Evolutionary conservation across 441 rosid species (phyloP), one percentile per base, ranked within the genome.

Genomic region (Populus tomentosa): DNA sequence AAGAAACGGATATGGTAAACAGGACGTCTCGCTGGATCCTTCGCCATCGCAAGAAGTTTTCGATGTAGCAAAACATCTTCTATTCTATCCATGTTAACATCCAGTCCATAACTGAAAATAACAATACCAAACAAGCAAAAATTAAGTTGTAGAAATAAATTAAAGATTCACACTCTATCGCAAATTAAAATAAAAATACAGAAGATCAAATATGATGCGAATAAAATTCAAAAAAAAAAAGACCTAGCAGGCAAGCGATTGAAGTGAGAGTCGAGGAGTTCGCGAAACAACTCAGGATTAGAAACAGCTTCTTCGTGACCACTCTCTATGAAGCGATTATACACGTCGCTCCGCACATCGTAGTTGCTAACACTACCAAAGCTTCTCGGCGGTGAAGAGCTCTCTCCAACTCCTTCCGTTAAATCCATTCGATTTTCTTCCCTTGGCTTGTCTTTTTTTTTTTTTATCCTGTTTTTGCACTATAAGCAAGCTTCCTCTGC

Each of bases 311-410:
- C 91, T 38, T 83, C 81, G 73, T 84, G 80, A 16, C 90, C 88
- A 69, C 70, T 81, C 83, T 90, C 93, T 13, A 90, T 32, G 75
- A 92, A 81, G 26, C 92, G 90, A 79, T 85, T 81, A 78, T 70
- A 89, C 72, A 90, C 92, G 40, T 92, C 92, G 79, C 33, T 84
- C 61, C 89, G 75, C 69, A 89, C 81, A 75, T 90, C 94, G 78
- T 82, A 82, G 87, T 71, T 82, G 68, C 78, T 81, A 74, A 81
- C 82, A 67, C 85, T 81, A 24, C 87, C 87, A 42, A 83, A 82
- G 84, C 89, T 86, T 83, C 90, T 79, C 74, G 94, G 92, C 74
- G 94, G 97, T 36, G 97, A 90, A 59, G 92, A 88, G 88, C 93
- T 90, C 84, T 90, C 97, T 32, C 97, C 97, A 26, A 88, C 91